phyloP scores from a whole-genome alignment of 768 basidiomycete genomes.

The Hygrocybe coccinea region DNA sequence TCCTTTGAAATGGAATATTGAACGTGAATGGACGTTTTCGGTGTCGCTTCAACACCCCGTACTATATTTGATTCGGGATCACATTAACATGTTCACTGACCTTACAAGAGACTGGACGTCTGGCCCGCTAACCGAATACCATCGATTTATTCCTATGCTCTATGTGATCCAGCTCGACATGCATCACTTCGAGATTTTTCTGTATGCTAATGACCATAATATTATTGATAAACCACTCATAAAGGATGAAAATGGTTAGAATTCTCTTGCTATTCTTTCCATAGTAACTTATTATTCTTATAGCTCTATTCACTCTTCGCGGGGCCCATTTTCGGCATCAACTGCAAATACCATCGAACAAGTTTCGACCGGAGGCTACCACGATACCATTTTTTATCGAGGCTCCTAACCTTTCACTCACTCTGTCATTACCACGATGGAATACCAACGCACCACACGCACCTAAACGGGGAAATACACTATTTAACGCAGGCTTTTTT shows the following conservation, averaged over 20 bases:
- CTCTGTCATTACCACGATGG: constrained; percentile 80
- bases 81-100: constrained; percentile 91
- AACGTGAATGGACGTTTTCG: constrained; percentile 75
- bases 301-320: constrained; percentile 68
- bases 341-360: constrained; percentile 60
- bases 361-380: constrained; percentile 66
- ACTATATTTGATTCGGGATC: constrained; percentile 82
- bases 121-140: constrained; percentile 74
- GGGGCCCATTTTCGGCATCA: constrained; percentile 52
- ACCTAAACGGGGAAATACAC: constrained; percentile 50
- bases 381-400: constrained; percentile 61
- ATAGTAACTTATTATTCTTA: background rate
- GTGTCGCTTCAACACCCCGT: constrained; percentile 66
- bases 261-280: background rate
- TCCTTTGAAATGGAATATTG: constrained; percentile 77
- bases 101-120: constrained; percentile 89
- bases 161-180: constrained; percentile 71
- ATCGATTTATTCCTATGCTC: constrained; percentile 77
- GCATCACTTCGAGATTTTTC: constrained; percentile 68
- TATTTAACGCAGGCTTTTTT: constrained; percentile 58
- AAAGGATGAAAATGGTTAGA: constrained; percentile 77
- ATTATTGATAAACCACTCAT: constrained; percentile 86
- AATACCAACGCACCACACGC: constrained; percentile 75
- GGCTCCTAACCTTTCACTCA: constrained; percentile 51
- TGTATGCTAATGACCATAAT: constrained; percentile 94